phyloP scores from a whole-genome alignment of 2,329 filamentous ascomycete genomes.

The Alternaria alternata region DNA sequence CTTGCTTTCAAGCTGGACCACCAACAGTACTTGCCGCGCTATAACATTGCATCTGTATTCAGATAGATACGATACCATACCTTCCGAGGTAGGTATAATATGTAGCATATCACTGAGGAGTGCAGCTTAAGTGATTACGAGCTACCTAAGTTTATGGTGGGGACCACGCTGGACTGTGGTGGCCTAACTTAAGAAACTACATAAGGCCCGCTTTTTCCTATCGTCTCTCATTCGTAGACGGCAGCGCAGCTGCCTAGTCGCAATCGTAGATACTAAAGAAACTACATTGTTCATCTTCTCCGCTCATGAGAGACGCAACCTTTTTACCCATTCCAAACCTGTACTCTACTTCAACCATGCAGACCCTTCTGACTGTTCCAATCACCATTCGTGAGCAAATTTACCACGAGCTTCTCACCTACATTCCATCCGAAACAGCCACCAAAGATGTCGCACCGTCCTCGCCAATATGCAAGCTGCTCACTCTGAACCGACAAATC shows the following conservation, averaged over 20 bases:
- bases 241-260: too few species aligned
- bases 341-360: background rate
- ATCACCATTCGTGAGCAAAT: slow-evolving; percentile 13
- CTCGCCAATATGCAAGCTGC: slow-evolving; percentile 10
- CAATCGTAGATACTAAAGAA: background rate
- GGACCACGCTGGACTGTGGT: slow-evolving; percentile 39
- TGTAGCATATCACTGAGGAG: background rate
- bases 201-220: too few species aligned
- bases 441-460: background rate
- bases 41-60: background rate
- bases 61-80: background rate
- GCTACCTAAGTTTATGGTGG: slow-evolving; percentile 5
- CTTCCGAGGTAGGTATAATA: background rate
- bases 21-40: too few species aligned
- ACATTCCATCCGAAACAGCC: background rate
- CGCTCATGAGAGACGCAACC: background rate
- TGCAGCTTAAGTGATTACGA: background rate
- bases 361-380: background rate
- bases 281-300: background rate
- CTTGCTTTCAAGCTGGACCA: background rate
- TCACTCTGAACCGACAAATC: slow-evolving; percentile 9
- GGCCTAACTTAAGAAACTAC: background rate
- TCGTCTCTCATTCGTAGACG: too few species aligned
- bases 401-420: slow-evolving; percentile 10
- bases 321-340: background rate